phyloP scores from a whole-genome alignment of 1,284 basidiomycete genomes.

The Cryptococcus hybrid region DNA sequence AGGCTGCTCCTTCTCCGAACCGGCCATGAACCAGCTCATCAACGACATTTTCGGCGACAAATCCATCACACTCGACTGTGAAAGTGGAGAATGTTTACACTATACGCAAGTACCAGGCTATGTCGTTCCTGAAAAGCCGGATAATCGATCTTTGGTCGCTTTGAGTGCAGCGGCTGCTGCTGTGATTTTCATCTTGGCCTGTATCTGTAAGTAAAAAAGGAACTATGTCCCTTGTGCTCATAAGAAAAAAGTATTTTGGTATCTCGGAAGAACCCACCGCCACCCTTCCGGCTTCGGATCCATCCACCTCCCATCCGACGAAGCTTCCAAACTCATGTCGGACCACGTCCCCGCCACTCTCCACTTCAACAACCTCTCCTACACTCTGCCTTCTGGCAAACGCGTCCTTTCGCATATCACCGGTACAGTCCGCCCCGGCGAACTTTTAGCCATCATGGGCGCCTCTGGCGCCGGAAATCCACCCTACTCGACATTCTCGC shows the following conservation, averaged over 20 bases:
- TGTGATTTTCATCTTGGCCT: slow-evolving; percentile 55
- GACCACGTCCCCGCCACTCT: slow-evolving; percentile 91
- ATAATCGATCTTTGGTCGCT: slow-evolving; percentile 72
- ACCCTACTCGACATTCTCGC: slow-evolving; percentile 95
- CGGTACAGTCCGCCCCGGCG: slow-evolving; percentile 79
- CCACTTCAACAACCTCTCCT: slow-evolving; percentile 82
- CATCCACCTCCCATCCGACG: slow-evolving; percentile 75
- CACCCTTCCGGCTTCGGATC: slow-evolving; percentile 64
- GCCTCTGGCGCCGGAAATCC: slow-evolving; percentile 93
- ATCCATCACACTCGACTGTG: slow-evolving; percentile 82
- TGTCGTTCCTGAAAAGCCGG: slow-evolving; percentile 71
- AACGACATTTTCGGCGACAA: slow-evolving; percentile 88
- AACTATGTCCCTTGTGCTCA: too few species aligned
- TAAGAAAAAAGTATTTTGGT: slow-evolving; percentile 67
- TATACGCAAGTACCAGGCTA: slow-evolving; percentile 93
- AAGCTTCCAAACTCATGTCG: slow-evolving; percentile 79
- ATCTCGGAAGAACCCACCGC: slow-evolving; percentile 68
- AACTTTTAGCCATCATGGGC: slow-evolving; percentile 92
- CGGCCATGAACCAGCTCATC: slow-evolving; percentile 94
- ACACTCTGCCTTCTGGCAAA: slow-evolving; percentile 64
- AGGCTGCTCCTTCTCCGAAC: slow-evolving; percentile 85
- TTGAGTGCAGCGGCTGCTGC: slow-evolving; percentile 77
- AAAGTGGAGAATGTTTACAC: slow-evolving; percentile 90
- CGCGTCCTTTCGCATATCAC: slow-evolving; percentile 75
- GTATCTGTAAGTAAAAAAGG: slow-evolving; percentile 42